phyloP scores from a whole-genome alignment of 2,329 filamentous ascomycete genomes.

The Scolecobasidium constrictum region DNA sequence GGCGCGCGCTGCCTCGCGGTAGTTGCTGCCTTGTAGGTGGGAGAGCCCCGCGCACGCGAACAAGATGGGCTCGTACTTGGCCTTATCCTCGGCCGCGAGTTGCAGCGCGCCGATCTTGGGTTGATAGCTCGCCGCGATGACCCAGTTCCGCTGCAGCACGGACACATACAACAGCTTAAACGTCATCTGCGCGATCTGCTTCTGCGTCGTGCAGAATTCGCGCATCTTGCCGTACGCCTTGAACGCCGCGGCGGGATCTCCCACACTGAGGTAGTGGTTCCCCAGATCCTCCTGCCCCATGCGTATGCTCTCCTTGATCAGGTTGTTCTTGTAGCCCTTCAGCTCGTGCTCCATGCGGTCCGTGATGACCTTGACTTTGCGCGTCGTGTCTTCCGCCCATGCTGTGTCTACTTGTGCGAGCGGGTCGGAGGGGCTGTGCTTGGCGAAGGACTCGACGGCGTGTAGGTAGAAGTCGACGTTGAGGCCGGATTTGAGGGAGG shows the following conservation, averaged over 20 bases:
- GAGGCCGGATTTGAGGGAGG: slow-evolving; percentile 57
- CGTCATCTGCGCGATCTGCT: slow-evolving; percentile 74
- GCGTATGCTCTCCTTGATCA: slow-evolving; percentile 95
- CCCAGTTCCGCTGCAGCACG: slow-evolving; percentile 69
- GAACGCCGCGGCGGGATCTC: slow-evolving; percentile 59
- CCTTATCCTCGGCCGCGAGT: slow-evolving; percentile 42
- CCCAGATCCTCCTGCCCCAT: slow-evolving; percentile 94
- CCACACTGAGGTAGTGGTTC: slow-evolving; percentile 67
- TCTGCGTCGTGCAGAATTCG: slow-evolving; percentile 73
- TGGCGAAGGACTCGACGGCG: slow-evolving; percentile 53
- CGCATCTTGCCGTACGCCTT: slow-evolving; percentile 82
- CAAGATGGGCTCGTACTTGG: slow-evolving; percentile 54
- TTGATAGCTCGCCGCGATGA: slow-evolving; percentile 52
- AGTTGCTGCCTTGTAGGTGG: slow-evolving; percentile 45
- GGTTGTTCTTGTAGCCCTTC: slow-evolving; percentile 88
- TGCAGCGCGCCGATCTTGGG: slow-evolving; percentile 43
- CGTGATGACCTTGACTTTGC: slow-evolving; percentile 57
- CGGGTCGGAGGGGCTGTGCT: slow-evolving; percentile 54
- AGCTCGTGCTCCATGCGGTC: slow-evolving; percentile 73
- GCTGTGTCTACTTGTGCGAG: slow-evolving; percentile 55
- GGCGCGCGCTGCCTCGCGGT: slow-evolving; percentile 54
- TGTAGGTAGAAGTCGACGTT: slow-evolving; percentile 63
- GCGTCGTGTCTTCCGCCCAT: slow-evolving; percentile 65
- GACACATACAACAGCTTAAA: slow-evolving; percentile 67
- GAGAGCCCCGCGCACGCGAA: slow-evolving; percentile 50